Base-by-base conservation (phyloP, 345 rosid species). In the Garcia nutans region DNA sequence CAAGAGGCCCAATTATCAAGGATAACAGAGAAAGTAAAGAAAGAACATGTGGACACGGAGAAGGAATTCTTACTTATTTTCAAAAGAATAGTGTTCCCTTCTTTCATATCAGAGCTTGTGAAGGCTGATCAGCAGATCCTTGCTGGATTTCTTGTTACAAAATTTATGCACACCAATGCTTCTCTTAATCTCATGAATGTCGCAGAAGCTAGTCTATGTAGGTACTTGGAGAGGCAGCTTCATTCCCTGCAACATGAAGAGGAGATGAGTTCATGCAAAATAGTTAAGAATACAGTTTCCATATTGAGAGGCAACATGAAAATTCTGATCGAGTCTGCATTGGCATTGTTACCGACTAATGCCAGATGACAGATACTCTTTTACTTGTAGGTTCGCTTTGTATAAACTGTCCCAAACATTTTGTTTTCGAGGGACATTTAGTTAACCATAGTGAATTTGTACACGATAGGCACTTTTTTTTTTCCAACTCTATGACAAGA, bases 81-180 rank as follows among this genome's bases (percentile, higher is more conserved):
- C 55, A 80, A 81, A 66, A 86, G 85, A 79, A 76, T 91, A 81
- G 72, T 92, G 76, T 86, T 96, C 74, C 99, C 98, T 0, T 63
- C 83, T 68, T 89, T 90, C 64, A 56, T 92, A 74, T 84, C 91
- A 13, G 95, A 85, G 85, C 98, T 93, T 45, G 90, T 91, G 63
- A 89, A 84, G 84, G 91, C 87, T 2, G 86, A 86, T 76, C 97
- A 92, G 80, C 88, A 83, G 49, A 84, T 92, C 63, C 84, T 96
- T 23, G 99, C 99, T 0, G 98, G 97, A 76, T 84, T 89, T 77
- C 37, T 93, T 22, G 84, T 93, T 57, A 85, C 97, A 1, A 90
- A 88, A 78, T 88, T 84, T 77, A 92, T 92, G 99, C 98, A 91
- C 87, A 86, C 88, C 9, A 90, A 86, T 81, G 84, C 90, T 61